These are phyloP conservation scores for Aspergillus sp. DNA, from an alignment of 2,329 filamentous ascomycete genomes.

Conservation along the genomic window DNA sequence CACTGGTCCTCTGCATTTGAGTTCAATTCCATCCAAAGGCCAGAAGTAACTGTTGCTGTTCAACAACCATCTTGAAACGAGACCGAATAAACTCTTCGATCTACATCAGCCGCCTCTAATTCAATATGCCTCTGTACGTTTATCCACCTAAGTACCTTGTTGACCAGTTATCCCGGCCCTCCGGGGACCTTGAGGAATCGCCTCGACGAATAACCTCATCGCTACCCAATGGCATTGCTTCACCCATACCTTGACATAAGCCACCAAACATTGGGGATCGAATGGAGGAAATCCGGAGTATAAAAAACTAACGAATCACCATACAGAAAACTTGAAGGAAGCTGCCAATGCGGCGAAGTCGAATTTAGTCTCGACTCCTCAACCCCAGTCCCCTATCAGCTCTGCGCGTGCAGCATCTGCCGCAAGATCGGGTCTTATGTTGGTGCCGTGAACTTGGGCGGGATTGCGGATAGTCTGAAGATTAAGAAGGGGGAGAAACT, in stretches of 20 bases:
- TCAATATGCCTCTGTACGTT: slow-evolving; percentile 24
- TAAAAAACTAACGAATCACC: slow-evolving; percentile 8
- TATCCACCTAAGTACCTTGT: background rate
- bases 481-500: slow-evolving; percentile 43
- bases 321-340: slow-evolving; percentile 47
- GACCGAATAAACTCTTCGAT: background rate
- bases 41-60: background rate
- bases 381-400: slow-evolving; percentile 50
- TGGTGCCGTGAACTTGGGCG: slow-evolving; percentile 49
- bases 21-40: background rate
- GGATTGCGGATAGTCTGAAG: slow-evolving; percentile 43
- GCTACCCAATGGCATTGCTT: background rate
- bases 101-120: background rate
- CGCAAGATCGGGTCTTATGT: slow-evolving; percentile 48
- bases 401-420: slow-evolving; percentile 52
- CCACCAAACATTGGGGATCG: too few relatives aligned
- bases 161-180: background rate
- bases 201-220: background rate
- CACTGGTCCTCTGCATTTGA: background rate
- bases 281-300: too few relatives aligned
- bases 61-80: background rate
- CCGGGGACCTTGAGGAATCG: slow-evolving; percentile 1
- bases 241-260: background rate
- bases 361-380: slow-evolving; percentile 48
- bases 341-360: slow-evolving; percentile 51